phyloP scores from a whole-genome alignment of 2,329 filamentous ascomycete species.

The Cryoendolithus antarcticus region DNA sequence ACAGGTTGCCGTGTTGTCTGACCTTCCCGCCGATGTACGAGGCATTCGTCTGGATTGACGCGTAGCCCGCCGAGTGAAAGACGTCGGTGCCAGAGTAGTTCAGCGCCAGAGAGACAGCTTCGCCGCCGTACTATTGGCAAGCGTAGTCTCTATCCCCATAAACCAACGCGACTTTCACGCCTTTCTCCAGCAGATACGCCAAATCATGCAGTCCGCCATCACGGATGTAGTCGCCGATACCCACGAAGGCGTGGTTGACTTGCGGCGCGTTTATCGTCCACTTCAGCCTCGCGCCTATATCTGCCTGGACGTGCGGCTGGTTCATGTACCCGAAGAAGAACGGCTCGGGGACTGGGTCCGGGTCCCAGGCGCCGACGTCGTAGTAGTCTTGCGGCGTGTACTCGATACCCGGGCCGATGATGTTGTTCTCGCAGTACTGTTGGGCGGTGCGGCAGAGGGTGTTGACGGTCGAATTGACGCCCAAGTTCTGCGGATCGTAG shows the following conservation, averaged over 20 bases:
- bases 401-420: constrained; percentile 33
- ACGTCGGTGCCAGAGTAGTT: constrained; percentile 28
- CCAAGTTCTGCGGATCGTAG: constrained; percentile 38
- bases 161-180: constrained; percentile 51
- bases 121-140: constrained; percentile 29
- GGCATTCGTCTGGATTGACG: constrained; percentile 14
- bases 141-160: constrained; percentile 53
- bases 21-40: constrained; percentile 16
- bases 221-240: constrained; percentile 31
- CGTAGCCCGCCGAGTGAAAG: constrained; percentile 41
- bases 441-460: constrained; percentile 33
- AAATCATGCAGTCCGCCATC: constrained; percentile 28
- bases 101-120: constrained; percentile 27
- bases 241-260: constrained; percentile 23
- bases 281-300: constrained; percentile 47
- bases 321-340: constrained; percentile 44
- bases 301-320: constrained; percentile 41
- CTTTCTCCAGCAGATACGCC: constrained; percentile 28
- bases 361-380: constrained; percentile 39
- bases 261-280: constrained; percentile 34
- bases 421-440: constrained; percentile 31
- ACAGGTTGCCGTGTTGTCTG: constrained; percentile 28
- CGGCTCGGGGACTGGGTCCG: constrained; percentile 25
- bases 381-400: constrained; percentile 39
- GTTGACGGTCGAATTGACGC: constrained; percentile 26